Percentiles rank a stretch among this genome's conserved stretches.
phyloP scores from a whole-genome alignment of 2,329 filamentous ascomycete genomes.

The Fusarium sp. region DNA sequence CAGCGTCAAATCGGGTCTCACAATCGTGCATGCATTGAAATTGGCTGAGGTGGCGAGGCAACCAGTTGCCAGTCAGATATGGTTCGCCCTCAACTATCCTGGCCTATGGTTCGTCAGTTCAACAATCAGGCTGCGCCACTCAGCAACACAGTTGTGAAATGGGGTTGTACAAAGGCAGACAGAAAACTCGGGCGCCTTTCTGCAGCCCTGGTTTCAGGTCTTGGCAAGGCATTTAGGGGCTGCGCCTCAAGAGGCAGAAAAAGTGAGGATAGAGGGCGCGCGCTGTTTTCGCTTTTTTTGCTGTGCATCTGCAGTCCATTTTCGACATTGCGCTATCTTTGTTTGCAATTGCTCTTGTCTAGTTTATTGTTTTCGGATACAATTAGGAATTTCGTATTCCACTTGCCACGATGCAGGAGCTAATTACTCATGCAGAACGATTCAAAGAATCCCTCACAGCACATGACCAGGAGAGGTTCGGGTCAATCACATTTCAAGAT shows the following conservation, averaged over 20 bases:
- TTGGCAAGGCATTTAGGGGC: conserved; percentile 4
- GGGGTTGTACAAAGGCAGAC: not conserved
- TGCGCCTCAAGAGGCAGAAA: not conserved
- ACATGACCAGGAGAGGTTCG: not conserved
- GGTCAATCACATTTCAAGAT: accelerated
- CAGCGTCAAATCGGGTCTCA: not conserved
- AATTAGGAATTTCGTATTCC: too few species aligned
- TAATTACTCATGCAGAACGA: not conserved
- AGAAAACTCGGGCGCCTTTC: not conserved
- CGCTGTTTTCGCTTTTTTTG: too few species aligned
- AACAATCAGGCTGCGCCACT: not conserved
- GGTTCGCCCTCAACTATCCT: not conserved
- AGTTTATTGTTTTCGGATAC: too few species aligned
- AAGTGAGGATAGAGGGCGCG: too few species aligned
- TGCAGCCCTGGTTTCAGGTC: not conserved
- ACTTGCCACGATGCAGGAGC: not conserved
- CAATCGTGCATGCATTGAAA: not conserved
- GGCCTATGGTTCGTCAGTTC: not conserved
- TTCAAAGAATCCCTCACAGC: not conserved
- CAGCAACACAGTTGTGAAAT: not conserved
- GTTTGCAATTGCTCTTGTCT: too few species aligned
- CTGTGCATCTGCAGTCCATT: too few species aligned
- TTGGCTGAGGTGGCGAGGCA: conserved; percentile 4
- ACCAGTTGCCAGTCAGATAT: not conserved
- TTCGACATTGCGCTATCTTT: too few species aligned